Evolutionary conservation across 139 green algal species (phyloP), one percentile per base, ranked within the genome.

Genomic region (Chlorella ohadii): DNA sequence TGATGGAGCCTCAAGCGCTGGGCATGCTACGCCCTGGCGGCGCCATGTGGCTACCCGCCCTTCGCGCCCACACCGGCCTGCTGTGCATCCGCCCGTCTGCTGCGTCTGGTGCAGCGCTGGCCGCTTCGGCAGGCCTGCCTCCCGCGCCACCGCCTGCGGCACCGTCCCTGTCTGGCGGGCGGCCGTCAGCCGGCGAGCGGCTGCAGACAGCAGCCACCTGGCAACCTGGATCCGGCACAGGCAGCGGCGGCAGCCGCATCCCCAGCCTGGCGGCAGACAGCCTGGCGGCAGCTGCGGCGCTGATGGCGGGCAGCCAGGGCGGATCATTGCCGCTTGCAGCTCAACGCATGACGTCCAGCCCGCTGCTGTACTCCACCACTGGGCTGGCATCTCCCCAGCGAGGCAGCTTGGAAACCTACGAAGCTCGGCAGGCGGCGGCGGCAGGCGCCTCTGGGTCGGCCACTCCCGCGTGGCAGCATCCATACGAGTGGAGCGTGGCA

Each of bases 41-140:
- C 3, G 39, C 36, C 5, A 23, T 80, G 27, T 95, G 92, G 91
- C 79, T 95, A 79, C 91, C 86, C 47, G 85, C 71, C 20, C 68
- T 86, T 28, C 83, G 77, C 47, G 65, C 51, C 31, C 47, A 83
- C 28, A 61, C 39, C 4, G 63, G 82, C 61, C 41, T 88, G 70
- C 72, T 94, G 41, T 87, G 82, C 71, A 15, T 94, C 34, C 77
- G 83, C 20, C 91, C 91, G 4, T 38, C 72, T 9, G 68, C 73
- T 27, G 65, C 63, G 28, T 36, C 27, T 20, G 65, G 11, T 1
- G 5, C 31, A 28, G 31, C 65, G 13, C 15, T 41, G 22, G 22
- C 1, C 77, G 25, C 51, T 23, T 19, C n/a, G 1, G 34, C 38
- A 41, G 56, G 20, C 11, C 27, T 15, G 22, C 22, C 27, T 0